A percentile compares a stretch with the other conserved stretches of the same genome.
Conservation (phyloP, 1,139 yeast species). For the Geotrichum restrictum region DNA sequence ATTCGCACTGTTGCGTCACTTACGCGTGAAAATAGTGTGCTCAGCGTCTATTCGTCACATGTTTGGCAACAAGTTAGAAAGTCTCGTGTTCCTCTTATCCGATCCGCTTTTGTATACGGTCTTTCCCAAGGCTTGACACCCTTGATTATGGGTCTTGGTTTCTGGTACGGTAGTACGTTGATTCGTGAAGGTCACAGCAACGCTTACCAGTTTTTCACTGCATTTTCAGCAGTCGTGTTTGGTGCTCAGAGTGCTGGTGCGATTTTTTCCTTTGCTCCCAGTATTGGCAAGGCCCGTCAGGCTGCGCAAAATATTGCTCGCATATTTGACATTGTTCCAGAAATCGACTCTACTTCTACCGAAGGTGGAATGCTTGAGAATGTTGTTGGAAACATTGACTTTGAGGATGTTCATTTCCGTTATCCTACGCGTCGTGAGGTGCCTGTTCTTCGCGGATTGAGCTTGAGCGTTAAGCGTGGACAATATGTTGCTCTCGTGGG, state of each 20-base stretch:
- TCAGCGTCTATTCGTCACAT: slow-evolving; percentile 29
- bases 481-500: slow-evolving; percentile 92
- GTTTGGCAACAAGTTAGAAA: slow-evolving; percentile 34
- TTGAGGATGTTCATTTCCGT: slow-evolving; percentile 61
- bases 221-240: slow-evolving; percentile 54
- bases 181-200: slow-evolving; percentile 31
- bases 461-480: slow-evolving; percentile 66
- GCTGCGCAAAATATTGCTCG: slow-evolving; percentile 82
- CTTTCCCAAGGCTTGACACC: slow-evolving; percentile 40
- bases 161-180: slow-evolving; percentile 42
- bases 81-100: slow-evolving; percentile 31
- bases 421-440: slow-evolving; percentile 83
- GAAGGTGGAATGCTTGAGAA: slow-evolving; percentile 46
- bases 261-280: slow-evolving; percentile 84
- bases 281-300: slow-evolving; percentile 45
- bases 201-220: slow-evolving; percentile 36
- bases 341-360: slow-evolving; percentile 50
- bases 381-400: slow-evolving; percentile 55
- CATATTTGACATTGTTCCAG: slow-evolving; percentile 61
- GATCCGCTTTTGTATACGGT: slow-evolving; percentile 37
- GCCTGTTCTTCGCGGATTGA: slow-evolving; percentile 63
- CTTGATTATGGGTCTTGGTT: slow-evolving; percentile 41
- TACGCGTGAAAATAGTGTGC: slow-evolving; percentile 39
- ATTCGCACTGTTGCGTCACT: slow-evolving; percentile 41
- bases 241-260: slow-evolving; percentile 85